Conservation (phyloP, 2,329 filamentous ascomycete species). For the Colletotrichum liriopes region DNA sequence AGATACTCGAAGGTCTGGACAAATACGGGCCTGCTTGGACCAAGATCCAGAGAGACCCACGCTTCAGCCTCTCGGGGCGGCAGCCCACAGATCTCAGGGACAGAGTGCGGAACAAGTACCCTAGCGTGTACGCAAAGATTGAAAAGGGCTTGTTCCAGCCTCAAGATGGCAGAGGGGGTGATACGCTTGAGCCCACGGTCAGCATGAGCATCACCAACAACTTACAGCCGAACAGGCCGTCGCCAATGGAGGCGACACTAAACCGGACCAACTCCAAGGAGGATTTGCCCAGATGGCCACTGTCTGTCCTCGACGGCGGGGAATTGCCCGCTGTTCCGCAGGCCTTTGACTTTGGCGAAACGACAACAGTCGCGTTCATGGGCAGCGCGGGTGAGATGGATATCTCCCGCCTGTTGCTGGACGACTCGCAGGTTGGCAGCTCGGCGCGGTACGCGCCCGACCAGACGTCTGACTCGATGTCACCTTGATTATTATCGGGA, state of each 20-base stretch:
- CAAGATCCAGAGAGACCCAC: constrained; percentile 73
- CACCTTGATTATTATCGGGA: constrained; percentile 14
- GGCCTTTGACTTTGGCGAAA: constrained; percentile 63
- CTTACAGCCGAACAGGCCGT: constrained; percentile 56
- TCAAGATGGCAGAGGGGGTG: constrained; percentile 59
- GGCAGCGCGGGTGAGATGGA: constrained; percentile 71
- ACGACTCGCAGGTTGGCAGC: constrained; percentile 60
- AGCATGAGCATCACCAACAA: constrained; percentile 65
- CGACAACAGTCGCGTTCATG: constrained; percentile 56
- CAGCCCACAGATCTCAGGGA: constrained; percentile 77
- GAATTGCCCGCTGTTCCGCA: constrained; percentile 47
- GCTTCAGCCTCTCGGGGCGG: constrained; percentile 70
- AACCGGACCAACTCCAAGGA: constrained; percentile 62
- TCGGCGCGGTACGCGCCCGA: constrained; percentile 48
- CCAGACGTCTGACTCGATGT: constrained; percentile 32
- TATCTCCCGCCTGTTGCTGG: constrained; percentile 72
- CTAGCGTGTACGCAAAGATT: constrained; percentile 69
- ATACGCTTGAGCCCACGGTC: constrained; percentile 67
- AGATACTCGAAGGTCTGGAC: constrained; percentile 73
- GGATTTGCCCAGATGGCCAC: constrained; percentile 62
- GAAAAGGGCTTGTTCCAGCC: constrained; percentile 68
- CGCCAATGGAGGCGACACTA: constrained; percentile 57
- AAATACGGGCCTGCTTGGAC: constrained; percentile 76
- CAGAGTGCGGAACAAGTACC: constrained; percentile 75
- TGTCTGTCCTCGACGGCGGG: constrained; percentile 52